Percentiles rank a stretch among this genome's conserved stretches.
Conservation (phyloP, 2,329 filamentous ascomycete species). For the Aspergillus texensis region DNA sequence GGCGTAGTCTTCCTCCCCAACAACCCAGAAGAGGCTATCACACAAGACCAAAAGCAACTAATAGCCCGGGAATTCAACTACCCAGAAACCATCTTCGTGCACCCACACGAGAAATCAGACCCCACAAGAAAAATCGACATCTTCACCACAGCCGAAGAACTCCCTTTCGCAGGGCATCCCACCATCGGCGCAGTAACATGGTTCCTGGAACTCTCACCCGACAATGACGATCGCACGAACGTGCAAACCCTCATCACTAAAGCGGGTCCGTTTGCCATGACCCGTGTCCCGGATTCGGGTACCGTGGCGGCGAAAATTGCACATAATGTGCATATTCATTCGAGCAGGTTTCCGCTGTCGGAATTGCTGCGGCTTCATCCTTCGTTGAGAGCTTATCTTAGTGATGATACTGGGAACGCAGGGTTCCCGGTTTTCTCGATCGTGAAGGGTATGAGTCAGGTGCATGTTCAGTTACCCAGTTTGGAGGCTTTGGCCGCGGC, state of each 20-base stretch:
- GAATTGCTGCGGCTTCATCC: slow-evolving; percentile 33
- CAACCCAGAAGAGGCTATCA: slow-evolving; percentile 22
- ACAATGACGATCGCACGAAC: slow-evolving; percentile 6
- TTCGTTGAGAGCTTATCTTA: slow-evolving; percentile 25
- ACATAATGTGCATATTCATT: slow-evolving; percentile 41
- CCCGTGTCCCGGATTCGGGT: neutral
- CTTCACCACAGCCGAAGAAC: slow-evolving; percentile 54
- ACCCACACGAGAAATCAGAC: slow-evolving; percentile 24
- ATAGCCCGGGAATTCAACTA: slow-evolving; percentile 62
- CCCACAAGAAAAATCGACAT: slow-evolving; percentile 50
- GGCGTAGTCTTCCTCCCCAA: slow-evolving; percentile 53
- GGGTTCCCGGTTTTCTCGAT: slow-evolving; percentile 41
- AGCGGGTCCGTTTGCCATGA: slow-evolving; percentile 59
- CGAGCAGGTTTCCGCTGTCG: slow-evolving; percentile 23
- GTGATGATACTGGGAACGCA: neutral
- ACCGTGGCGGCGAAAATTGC: slow-evolving; percentile 13
- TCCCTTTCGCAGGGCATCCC: slow-evolving; percentile 62
- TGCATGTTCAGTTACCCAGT: slow-evolving; percentile 64
- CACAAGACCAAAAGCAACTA: slow-evolving; percentile 54
- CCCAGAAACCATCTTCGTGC: slow-evolving; percentile 60
- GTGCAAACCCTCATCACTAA: slow-evolving; percentile 53
- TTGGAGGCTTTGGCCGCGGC: slow-evolving; percentile 58
- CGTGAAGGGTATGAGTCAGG: slow-evolving; percentile 55
- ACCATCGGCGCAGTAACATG: slow-evolving; percentile 59
- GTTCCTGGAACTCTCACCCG: slow-evolving; percentile 24